Evolutionary conservation across 2,329 filamentous ascomycete species (phyloP).

Genomic region (Apiospora malaysiana): DNA sequence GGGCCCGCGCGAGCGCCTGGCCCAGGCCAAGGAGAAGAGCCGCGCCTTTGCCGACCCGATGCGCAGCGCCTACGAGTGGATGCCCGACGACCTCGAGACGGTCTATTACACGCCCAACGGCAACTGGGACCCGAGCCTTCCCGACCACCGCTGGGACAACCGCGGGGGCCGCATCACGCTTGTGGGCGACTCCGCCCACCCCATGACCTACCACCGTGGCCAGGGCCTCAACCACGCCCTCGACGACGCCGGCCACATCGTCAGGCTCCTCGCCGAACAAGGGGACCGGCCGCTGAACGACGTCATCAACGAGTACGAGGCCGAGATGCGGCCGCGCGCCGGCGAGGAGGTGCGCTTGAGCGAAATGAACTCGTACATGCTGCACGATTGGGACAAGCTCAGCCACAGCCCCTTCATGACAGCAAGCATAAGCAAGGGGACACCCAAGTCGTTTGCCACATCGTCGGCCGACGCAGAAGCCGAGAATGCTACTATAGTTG

Average conservation of each 20-base stretch:
- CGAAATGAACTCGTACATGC: constrained; percentile 49
- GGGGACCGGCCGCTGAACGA: constrained; percentile 30
- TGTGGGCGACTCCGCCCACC: constrained; percentile 43
- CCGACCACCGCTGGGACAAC: constrained; percentile 40
- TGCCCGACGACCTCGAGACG: constrained; percentile 37
- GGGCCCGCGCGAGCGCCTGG: constrained; percentile 44
- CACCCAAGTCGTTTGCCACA: constrained; percentile 15
- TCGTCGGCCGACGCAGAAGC: neutral
- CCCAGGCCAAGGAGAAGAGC: constrained; percentile 46
- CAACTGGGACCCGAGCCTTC: constrained; percentile 40
- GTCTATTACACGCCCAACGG: constrained; percentile 38
- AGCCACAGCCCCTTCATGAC: constrained; percentile 39
- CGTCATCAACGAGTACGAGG: constrained; percentile 47
- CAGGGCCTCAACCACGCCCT: constrained; percentile 56
- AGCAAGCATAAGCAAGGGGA: constrained; percentile 30
- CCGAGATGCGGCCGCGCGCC: constrained; percentile 51
- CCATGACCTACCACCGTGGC: constrained; percentile 48
- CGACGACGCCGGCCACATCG: constrained; percentile 48
- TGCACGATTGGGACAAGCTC: constrained; percentile 48
- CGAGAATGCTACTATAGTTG: neutral
- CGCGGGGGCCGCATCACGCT: constrained; percentile 39
- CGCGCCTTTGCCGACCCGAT: constrained; percentile 49
- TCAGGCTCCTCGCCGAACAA: constrained; percentile 36
- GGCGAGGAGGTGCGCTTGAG: constrained; percentile 50
- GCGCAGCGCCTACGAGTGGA: constrained; percentile 45